Evolutionary conservation across 768 basidiomycete species (phyloP).

Genomic region (Sarcomyxa edulis): DNA sequence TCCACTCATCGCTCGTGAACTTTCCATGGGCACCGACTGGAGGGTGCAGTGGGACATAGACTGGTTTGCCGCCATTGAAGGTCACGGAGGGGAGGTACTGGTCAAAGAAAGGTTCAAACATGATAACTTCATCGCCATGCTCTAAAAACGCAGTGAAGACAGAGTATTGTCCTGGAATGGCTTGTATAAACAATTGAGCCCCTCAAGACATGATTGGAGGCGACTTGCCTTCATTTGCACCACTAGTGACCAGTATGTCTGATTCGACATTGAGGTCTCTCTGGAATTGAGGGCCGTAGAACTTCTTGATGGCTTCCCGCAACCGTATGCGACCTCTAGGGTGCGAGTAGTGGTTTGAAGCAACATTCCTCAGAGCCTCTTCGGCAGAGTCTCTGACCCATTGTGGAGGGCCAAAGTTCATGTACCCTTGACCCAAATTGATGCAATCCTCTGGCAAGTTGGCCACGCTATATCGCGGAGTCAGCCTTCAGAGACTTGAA

Average conservation of each 20-base stretch:
- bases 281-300: constrained; percentile 66
- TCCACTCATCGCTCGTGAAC: constrained; percentile 77
- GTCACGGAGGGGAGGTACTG: constrained; percentile 91
- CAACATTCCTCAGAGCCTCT: constrained; percentile 55
- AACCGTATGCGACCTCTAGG: constrained; percentile 86
- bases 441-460: constrained; percentile 91
- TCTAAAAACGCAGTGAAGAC: constrained; percentile 91
- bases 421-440: constrained; percentile 93
- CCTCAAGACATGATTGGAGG: not conserved
- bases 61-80: constrained; percentile 90
- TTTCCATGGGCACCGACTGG: constrained; percentile 44
- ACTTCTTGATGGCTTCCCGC: constrained; percentile 78
- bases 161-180: constrained; percentile 76
- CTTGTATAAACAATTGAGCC: constrained; percentile 1
- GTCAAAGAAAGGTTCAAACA: constrained; percentile 98
- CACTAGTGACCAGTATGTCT: constrained; percentile 92
- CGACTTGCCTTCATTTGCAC: constrained; percentile 86
- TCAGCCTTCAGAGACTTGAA: constrained; percentile 4
- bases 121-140: constrained; percentile 92
- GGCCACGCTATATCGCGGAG: constrained; percentile 50
- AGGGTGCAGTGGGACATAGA: constrained; percentile 94
- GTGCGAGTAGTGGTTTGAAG: constrained; percentile 85
- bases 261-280: constrained; percentile 76
- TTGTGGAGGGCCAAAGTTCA: constrained; percentile 84
- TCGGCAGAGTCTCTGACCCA: constrained; percentile 77